Evolutionary conservation across 2,329 filamentous ascomycete species (phyloP), one percentile per base, ranked within the genome.

Genomic region (Fusarium pseudonygamai): DNA sequence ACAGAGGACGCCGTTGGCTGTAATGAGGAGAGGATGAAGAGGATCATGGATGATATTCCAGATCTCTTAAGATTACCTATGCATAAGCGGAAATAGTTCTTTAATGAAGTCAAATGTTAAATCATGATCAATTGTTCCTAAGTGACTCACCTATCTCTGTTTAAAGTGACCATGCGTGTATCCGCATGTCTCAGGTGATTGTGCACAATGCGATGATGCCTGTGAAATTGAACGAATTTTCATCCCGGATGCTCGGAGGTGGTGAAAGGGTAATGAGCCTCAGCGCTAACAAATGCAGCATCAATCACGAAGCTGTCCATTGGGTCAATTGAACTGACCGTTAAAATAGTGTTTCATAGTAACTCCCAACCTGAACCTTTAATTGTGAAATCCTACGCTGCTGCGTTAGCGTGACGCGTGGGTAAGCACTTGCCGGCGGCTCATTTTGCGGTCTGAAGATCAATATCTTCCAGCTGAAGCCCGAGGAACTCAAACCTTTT

Each of bases 61-160:
- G 53, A 50, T 60, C 64, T 58, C 60, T 45, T 47, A 45, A 56
- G 58, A 55, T 52, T 73, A 56, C 28, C 64, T 60, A 53, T 73
- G 60, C 58, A 74, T 74, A 70, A 69, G 60, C 60, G 69, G 46
- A 68, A 72, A 72, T 63, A 42, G 53, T 70, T 69, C 18, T 34
- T 28, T 69, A 72, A 73, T 63, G 37, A 73, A 67, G 70, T 70
- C 9, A 46, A 70, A 69, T 52, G 32, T 47, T 39, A 50, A 61
- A 60, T 55, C 20, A 59, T 30, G 40, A 14, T 11, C n/a, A 55
- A 42, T 14, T 13, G 0, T 4, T 3, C 2, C 26, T 3, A 3
- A 14, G 20, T 42, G 14, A 8, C 24, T 14, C 6, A 6, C 3
- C 0, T 14, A 15, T 15, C 32, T 34, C 2, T 34, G 13, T 7